Evolutionary conservation across 768 basidiomycete species (phyloP).

Genomic region (Tylopilus plumbeoviolaceoides): DNA sequence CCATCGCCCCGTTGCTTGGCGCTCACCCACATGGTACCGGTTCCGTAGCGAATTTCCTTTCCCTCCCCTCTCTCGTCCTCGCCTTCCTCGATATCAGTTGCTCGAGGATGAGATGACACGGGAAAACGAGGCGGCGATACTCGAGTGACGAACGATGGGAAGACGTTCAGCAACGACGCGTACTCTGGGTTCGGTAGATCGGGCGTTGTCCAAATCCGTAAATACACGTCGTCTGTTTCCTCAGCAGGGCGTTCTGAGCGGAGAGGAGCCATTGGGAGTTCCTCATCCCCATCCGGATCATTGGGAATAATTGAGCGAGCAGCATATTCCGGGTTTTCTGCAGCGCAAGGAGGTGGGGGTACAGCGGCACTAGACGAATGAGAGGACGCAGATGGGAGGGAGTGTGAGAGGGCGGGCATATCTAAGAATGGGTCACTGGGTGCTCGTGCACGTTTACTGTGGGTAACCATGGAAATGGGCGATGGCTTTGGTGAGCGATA

Average conservation of each 20-base stretch:
- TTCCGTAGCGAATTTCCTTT: constrained; percentile 66
- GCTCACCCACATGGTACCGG: constrained; percentile 82
- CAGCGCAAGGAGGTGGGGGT: constrained; percentile 30
- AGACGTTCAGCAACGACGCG: constrained; percentile 61
- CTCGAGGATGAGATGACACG: constrained; percentile 32
- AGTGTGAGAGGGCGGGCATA: constrained; percentile 56
- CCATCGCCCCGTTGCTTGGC: constrained; percentile 52
- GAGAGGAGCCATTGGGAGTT: constrained; percentile 30
- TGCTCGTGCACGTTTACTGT: constrained; percentile 64
- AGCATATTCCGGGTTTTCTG: constrained; percentile 39
- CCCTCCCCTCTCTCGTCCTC: constrained; percentile 51
- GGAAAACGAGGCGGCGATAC: constrained; percentile 73
- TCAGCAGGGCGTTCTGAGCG: constrained; percentile 31
- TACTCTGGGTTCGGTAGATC: constrained; percentile 76
- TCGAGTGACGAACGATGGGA: constrained; percentile 73
- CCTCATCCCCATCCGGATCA: constrained; percentile 32
- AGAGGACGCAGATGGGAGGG: constrained; percentile 52
- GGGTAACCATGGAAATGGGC: constrained; percentile 40
- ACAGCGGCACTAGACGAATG: constrained; percentile 35
- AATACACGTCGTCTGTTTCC: constrained; percentile 43
- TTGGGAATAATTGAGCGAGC: constrained; percentile 27
- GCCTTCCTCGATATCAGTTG: constrained; percentile 66
- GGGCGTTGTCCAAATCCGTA: constrained; percentile 80
- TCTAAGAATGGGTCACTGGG: constrained; percentile 81
- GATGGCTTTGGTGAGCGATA: constrained; percentile 33